Evolutionary conservation across 495 filamentous ascomycete genomes (phyloP), one percentile per base, ranked within the genome.

Genomic region (Cladorrhinum samala): DNA sequence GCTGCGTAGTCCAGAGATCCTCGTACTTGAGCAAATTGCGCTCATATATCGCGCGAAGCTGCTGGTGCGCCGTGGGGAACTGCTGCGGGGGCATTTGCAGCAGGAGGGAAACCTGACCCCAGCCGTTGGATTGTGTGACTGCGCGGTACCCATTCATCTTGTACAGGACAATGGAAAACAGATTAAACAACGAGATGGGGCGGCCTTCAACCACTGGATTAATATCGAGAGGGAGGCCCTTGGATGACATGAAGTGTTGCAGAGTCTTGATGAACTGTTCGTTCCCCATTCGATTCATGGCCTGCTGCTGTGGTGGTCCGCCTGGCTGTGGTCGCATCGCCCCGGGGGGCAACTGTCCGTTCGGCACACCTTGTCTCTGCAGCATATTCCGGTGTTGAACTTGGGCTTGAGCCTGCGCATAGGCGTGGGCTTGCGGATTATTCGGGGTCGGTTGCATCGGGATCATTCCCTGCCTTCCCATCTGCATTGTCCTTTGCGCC

Each of bases 181-280:
- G 77, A 43, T 84, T 81, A 46, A 86, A 76, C 36, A 94, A 68
- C 57, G 84, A 81, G 37, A 96, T 73, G 0, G 75, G 77, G 21
- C 88, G 84, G 41, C 85, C 85, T 24, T 80, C 80, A 42, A 95
- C 80, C 9, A 76, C 66, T 0, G 91, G 90, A 53, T 83, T 84
- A 2, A 69, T 68, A 30, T 92, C 85, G 25, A 96, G 75, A 0
- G 82, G 84, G 17, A 84, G 73, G 33, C 82, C 81, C 53, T 83
- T 80, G 54, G 76, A 73, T 50, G 76, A 74, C 85, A 93, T 91
- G 58, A 91, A 91, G 2, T 75, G 66, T 4, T 78, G 73, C 2
- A 96, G 69, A 36, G 80, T 83, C 54, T 87, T 87, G 71, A 91
- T 73, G 55, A 96, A 93, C n/a, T 74, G 74, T 48, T 87, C 84